Base-by-base conservation (phyloP, 306 rosid species). In the Dalbergia oliveri region DNA sequence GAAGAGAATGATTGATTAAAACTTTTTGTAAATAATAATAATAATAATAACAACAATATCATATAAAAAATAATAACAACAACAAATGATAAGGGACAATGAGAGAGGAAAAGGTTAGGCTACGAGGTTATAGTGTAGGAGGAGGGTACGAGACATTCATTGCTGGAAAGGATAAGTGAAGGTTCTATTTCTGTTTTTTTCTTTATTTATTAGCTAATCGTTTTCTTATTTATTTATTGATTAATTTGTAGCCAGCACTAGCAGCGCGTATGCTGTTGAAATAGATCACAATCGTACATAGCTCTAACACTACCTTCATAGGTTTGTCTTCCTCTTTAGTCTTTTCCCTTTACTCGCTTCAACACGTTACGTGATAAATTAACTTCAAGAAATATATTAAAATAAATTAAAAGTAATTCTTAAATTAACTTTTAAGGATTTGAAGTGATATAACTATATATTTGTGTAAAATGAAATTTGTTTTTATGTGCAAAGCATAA, bases 71-170 rank as follows among this genome's bases (percentile, higher is more conserved):
- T 69, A 34, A 69, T 35, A 68, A 43, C 16, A 66, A 66, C 9
- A 31, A 69, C 75, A 62, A 72, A 84, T 34, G 31, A 62, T 74
- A 19, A 72, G 2, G 2, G 83, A 85, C 44, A 8, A 73, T 85
- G 80, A 76, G 73, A 65, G 53, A 69, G 66, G 74, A 69, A 85
- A 85, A 70, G 66, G 82, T 45, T 18, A 71, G 59, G 84, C 86
- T 65, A 75, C 73, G 80, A 83, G 75, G 69, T 66, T 64, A 56
- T 69, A 15, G 77, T 77, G 43, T 8, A 37, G 74, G 70, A n/a
- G 37, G 8, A 15, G 61, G 23, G 61, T 43, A 79, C 71, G 11
- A 62, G 75, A 70, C 77, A 71, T 72, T 75, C 87, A 61, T 63
- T 49, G 85, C 83, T 31, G 79, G 74, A 83, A 72, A 64, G 71